These are phyloP conservation scores for Dianthus caryophyllus DNA, from an alignment of 148 eudicot species.

Conservation along the genomic window DNA sequence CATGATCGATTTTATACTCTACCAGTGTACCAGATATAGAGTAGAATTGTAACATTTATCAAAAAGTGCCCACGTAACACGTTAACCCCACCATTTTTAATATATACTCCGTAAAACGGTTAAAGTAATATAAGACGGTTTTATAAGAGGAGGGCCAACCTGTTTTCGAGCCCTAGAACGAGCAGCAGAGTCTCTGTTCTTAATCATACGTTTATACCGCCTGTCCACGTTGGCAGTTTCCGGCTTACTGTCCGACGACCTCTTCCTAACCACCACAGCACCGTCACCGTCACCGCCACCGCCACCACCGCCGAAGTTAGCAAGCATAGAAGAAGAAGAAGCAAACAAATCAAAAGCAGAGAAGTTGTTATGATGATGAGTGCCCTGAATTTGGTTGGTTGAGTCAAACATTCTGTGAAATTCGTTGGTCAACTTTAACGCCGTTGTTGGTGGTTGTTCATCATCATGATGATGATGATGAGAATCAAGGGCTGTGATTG, in stretches of 20 bases:
- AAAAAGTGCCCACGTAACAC: too few relatives aligned
- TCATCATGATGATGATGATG: neutral
- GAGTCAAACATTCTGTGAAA: neutral
- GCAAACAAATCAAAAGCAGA: conserved; percentile 25
- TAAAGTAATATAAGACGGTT: too few relatives aligned
- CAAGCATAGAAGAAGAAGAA: conserved; percentile 11
- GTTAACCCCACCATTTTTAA: too few relatives aligned
- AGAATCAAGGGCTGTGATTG: neutral
- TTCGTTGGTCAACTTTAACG: conserved; percentile 2
- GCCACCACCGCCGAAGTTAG: neutral
- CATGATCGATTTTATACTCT: too few relatives aligned
- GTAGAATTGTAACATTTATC: too few relatives aligned
- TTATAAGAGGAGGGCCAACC: conserved; percentile 15
- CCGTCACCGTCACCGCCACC: neutral
- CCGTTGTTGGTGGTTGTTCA: neutral
- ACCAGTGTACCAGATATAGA: too few relatives aligned
- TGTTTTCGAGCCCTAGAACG: conserved; percentile 53
- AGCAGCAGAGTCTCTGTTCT: conserved; percentile 57
- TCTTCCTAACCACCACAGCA: conserved; percentile 19
- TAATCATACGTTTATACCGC: conserved; percentile 42
- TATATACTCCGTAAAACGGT: too few relatives aligned
- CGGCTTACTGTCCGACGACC: conserved; percentile 11
- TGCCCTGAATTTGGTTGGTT: neutral
- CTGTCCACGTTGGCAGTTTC: conserved; percentile 25
- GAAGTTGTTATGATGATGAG: neutral